Evolutionary conservation across 331 rosid genomes (phyloP).

Genomic region (Acacia pycnantha): DNA sequence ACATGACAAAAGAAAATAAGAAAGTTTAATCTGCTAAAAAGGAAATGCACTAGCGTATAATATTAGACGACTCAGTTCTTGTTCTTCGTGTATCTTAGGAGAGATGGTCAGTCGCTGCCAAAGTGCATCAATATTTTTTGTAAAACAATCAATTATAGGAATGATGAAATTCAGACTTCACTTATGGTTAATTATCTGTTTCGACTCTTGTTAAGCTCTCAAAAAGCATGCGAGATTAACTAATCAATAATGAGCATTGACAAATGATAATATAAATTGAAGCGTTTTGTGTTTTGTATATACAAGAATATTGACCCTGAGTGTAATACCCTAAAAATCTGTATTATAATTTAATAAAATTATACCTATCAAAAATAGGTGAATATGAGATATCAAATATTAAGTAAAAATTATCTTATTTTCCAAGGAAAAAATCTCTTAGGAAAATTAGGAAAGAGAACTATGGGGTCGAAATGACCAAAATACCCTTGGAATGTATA

Average conservation of each 20-base stretch:
- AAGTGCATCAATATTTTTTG: background rate
- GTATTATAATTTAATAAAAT: no score
- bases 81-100: background rate
- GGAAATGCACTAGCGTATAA: background rate
- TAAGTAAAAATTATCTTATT: no score
- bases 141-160: background rate
- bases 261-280: background rate
- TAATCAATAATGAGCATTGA: background rate
- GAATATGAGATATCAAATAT: no score
- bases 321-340: no score
- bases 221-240: background rate
- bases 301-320: background rate
- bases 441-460: no score
- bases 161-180: background rate
- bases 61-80: background rate
- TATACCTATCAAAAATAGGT: no score
- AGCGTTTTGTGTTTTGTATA: background rate
- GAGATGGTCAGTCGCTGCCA: background rate
- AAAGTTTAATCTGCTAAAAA: background rate
- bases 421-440: no score
- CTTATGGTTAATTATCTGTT: background rate
- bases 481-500: no score
- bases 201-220: background rate
- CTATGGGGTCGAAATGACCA: no score
- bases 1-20: background rate